Base-by-base conservation (phyloP, 2,329 filamentous ascomycete species). In the Dryadomyces quercus-mongolicae region DNA sequence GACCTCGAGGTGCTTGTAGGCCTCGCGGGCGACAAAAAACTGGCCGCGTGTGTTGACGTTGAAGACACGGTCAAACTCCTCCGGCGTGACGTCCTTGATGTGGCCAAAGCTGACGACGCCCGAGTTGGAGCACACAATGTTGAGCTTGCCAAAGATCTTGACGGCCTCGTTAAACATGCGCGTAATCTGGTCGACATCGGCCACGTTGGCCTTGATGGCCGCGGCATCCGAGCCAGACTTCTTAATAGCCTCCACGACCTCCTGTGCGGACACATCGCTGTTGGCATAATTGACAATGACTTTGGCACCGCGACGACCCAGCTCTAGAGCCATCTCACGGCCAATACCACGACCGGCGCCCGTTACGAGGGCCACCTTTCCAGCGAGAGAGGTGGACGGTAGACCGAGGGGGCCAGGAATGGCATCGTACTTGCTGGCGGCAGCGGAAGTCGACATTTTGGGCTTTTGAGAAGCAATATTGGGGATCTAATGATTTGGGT, bases 41-140 rank as follows among this genome's bases (percentile, higher is more conserved):
- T 82, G 79, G 8, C 77, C 79, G 18, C 76, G 68, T 3, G 78
- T 72, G 66, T 82, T 82, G 61, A 82, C 65, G 68, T 73, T 75
- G 69, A 82, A 80, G 48, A 81, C 78, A 56, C 80, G 76, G 64
- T 82, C 79, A 65, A 75, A 82, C 64, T 81, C 80, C 64, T 81
- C 78, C 69, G 64, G 59, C 3, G 75, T 70, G 5, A 82, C 77
- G 58, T 81, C 77, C 63, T 75, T 73, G 20, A 79, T 74, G 65
- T 79, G 76, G 59, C 79, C 76, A 71, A 79, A 81, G 57, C 68
- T 72, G 64, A 81, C 78, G 51, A 78, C 78, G 49, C 78, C 78
- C 8, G 77, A 78, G 72, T 82, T 82, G 61, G 74, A 79, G 71
- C 74, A 76, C 63, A 80, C 78, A 61, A 82, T 82, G 65, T 82